phyloP scores from a whole-genome alignment of 805 yeast genomes.

The Metschnikowia chrysomelidarum region DNA sequence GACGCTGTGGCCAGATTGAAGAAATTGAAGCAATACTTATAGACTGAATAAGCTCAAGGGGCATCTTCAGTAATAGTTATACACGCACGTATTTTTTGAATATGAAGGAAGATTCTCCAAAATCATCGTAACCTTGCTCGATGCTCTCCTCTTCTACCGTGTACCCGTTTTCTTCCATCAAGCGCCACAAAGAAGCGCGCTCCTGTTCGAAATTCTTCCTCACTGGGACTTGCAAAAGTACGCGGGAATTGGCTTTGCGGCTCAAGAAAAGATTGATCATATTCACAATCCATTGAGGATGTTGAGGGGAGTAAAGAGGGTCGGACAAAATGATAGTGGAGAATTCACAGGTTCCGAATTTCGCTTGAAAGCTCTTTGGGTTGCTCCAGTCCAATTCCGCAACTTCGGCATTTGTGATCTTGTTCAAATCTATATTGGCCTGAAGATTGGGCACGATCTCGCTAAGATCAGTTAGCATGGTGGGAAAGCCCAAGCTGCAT shows the following conservation, averaged over 20 bases:
- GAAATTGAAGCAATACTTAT: conserved; percentile 61
- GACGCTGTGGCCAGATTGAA: conserved; percentile 78
- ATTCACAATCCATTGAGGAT: conserved; percentile 69
- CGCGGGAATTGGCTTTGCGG: conserved; percentile 33
- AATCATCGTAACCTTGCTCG: conserved; percentile 80
- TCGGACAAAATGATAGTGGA: conserved; percentile 75
- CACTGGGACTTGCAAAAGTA: conserved; percentile 74
- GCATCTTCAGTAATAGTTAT: background rate
- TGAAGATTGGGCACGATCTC: conserved; percentile 70
- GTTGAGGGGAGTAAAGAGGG: conserved; percentile 81
- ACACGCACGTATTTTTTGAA: conserved; percentile 34
- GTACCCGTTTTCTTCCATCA: conserved; percentile 41
- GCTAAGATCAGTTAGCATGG: conserved; percentile 71
- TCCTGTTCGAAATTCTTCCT: conserved; percentile 65
- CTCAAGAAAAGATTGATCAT: conserved; percentile 53
- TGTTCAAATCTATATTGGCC: conserved; percentile 58
- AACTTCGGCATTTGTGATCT: conserved; percentile 30
- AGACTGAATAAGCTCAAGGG: background rate
- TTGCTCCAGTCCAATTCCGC: conserved; percentile 76
- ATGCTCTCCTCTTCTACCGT: conserved; percentile 34
- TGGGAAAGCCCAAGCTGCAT: conserved; percentile 47
- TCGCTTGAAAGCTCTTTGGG: conserved; percentile 42
- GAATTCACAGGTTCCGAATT: conserved; percentile 34
- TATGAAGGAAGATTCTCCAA: conserved; percentile 66
- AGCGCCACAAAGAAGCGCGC: conserved; percentile 56